Base-by-base conservation (phyloP, 257 asterid species). In the Nicotiana undulata region DNA sequence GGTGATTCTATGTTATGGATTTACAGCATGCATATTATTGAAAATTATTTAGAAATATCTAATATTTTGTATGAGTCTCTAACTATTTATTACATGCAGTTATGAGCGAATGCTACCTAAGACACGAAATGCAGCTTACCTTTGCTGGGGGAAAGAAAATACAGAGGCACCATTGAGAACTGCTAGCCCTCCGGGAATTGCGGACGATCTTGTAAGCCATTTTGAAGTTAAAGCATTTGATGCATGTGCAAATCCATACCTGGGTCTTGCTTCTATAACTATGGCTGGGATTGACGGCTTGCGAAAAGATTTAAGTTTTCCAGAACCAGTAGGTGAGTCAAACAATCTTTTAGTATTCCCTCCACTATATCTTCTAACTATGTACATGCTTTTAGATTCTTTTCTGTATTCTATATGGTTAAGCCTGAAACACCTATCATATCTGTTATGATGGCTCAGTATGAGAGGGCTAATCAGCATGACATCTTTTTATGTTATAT, bases 91-190 rank as follows among this genome's bases (percentile, higher is more conserved):
- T 84, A 28, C 63, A 31, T 87, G 82, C 85, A 94, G 98, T 82
- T 94, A 93, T 81, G 98, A 94, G 76, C 98, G 97, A 51, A 76
- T 94, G 86, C 94, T 90, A 89, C 98, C 98, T 37, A 93, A 93
- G 79, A 91, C 91, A 26, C 92, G 96, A 97, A 94, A 97, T 85
- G 98, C 98, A 83, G 98, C 98, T 40, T 93, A 94, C 82, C 87
- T 81, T n/a, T 94, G 98, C 85, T 94, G 98, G 98, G 98, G 98
- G 49, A 86, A 63, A 83, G 98, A 95, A 83, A 95, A 93, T 75
- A 86, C 84, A 89, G 98, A 93, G 90, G 97, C 97, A 80, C 92
- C 98, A 56, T 63, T 95, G 10, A 86, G 98, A 88, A 84, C 97
- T 34, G 94, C 97, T 81, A 89, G 94, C 87, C 90, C 98, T 59